A percentile compares a stretch with the other conserved stretches of the same genome.
Conservation (phyloP, 371 early-diverging fungal genomes). For the Haplosporangium sp. region DNA sequence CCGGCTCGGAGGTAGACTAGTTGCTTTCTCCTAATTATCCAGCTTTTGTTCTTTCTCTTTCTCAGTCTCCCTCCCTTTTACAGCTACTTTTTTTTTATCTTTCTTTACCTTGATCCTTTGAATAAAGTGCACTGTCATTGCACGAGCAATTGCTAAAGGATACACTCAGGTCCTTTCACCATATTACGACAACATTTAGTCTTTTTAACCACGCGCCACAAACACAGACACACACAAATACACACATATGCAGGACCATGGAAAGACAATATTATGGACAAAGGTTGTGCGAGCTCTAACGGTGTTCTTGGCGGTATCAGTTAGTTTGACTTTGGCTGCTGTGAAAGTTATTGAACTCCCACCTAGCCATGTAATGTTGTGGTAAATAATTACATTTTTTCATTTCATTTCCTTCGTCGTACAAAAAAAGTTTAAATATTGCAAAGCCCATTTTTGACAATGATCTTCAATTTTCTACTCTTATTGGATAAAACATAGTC, state of each 20-base stretch:
- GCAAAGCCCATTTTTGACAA: not conserved
- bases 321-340: not conserved
- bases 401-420: not conserved
- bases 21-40: not conserved
- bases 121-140: too few species aligned
- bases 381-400: slow-evolving; percentile 12
- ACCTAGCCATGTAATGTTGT: slow-evolving; percentile 11
- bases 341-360: slow-evolving; percentile 20
- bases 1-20: not conserved
- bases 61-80: too few species aligned
- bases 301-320: not conserved
- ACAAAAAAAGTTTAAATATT: not conserved
- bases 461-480: too few species aligned
- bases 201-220: too few species aligned
- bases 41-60: not conserved
- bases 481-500: slow-evolving; percentile 6
- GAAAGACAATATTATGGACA: not conserved
- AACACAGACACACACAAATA: too few species aligned
- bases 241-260: slow-evolving; percentile 13
- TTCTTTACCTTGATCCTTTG: too few species aligned
- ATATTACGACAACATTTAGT: too few species aligned
- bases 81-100: not conserved
- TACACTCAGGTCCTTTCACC: too few species aligned
- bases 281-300: not conserved
- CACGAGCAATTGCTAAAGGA: too few species aligned